Conservation (phyloP, 345 rosid genomes). For the Zanthoxylum bungeanum region DNA sequence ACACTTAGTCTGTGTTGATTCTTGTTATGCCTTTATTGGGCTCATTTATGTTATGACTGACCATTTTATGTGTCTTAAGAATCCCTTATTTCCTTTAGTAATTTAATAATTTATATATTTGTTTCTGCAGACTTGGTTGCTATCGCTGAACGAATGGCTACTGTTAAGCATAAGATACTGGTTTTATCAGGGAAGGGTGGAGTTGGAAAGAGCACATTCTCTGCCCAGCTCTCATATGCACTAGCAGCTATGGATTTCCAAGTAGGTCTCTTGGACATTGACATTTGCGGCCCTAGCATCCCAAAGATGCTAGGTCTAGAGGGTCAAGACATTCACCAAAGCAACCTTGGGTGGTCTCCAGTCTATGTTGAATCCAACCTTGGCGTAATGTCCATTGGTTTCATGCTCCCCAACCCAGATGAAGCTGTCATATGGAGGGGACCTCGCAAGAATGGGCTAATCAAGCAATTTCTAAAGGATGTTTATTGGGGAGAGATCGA, state of each 20-base stretch:
- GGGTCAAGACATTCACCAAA: constrained; percentile 94
- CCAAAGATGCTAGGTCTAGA: constrained; percentile 96
- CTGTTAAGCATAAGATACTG: constrained; percentile 88
- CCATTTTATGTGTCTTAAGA: neutral
- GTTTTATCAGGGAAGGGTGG: constrained; percentile 95
- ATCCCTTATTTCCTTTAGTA: neutral
- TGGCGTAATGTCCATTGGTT: constrained; percentile 96
- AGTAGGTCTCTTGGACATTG: constrained; percentile 88
- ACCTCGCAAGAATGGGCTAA: constrained; percentile 86
- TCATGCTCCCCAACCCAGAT: constrained; percentile 92
- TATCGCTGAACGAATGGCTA: constrained; percentile 91
- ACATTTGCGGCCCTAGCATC: constrained; percentile 95
- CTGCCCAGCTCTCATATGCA: constrained; percentile 86
- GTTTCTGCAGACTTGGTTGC: constrained; percentile 72
- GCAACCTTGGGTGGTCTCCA: constrained; percentile 99
- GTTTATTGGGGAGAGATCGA: constrained; percentile 94
- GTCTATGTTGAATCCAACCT: constrained; percentile 92
- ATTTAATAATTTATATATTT: neutral
- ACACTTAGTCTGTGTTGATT: neutral
- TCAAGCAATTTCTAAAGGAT: constrained; percentile 89
- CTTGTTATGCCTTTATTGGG: neutral
- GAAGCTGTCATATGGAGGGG: constrained; percentile 99
- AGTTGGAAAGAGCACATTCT: constrained; percentile 95
- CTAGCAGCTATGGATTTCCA: constrained; percentile 85
- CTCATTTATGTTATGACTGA: neutral